Percentiles rank a stretch among this genome's conserved stretches.
Conservation (phyloP, 306 rosid genomes). For the Vachellia collinsii region DNA sequence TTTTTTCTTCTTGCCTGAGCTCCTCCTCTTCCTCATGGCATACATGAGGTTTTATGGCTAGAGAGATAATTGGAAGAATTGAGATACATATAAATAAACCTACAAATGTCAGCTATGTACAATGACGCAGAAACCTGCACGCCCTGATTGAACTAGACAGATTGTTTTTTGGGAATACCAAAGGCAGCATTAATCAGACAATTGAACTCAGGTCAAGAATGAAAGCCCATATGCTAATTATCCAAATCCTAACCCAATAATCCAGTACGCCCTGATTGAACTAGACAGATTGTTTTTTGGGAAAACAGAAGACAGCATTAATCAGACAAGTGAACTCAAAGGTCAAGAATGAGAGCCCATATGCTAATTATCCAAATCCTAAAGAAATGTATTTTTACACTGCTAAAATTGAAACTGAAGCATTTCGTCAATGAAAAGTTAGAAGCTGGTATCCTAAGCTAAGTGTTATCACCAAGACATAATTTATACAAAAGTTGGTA, state of each 20-base stretch:
- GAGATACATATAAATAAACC: no score
- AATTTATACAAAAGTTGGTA: neutral
- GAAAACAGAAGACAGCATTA: neutral
- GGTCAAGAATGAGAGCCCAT: neutral
- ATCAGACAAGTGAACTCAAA: neutral
- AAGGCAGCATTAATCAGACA: neutral
- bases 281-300: neutral
- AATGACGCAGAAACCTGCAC: neutral
- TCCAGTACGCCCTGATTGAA: neutral
- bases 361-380: neutral
- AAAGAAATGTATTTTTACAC: neutral
- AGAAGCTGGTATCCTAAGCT: neutral
- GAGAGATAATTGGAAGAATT: no score
- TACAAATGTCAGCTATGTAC: neutral
- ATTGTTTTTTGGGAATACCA: no score
- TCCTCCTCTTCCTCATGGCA: neutral
- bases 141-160: neutral
- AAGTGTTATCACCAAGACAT: neutral
- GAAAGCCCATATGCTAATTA: neutral
- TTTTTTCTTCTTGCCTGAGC: neutral
- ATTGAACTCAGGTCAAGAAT: neutral
- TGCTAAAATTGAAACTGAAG: neutral
- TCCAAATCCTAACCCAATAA: neutral
- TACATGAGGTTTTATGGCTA: no score
- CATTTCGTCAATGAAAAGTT: neutral